phyloP scores from a whole-genome alignment of 106 monocot genomes.

The Platanthera guangdongensis region DNA sequence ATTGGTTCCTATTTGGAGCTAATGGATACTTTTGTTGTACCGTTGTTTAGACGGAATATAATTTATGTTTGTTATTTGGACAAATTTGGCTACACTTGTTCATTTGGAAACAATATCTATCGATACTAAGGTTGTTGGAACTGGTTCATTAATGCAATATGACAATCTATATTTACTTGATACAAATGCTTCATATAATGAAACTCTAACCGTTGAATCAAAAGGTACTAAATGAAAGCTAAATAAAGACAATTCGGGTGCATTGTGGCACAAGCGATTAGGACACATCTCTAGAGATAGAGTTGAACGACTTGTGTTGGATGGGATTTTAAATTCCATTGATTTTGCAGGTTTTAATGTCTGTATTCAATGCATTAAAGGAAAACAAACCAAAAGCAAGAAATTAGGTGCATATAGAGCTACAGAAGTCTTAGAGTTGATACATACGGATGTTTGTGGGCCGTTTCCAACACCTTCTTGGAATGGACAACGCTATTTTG shows the following conservation, averaged over 20 bases:
- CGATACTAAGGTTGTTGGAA: neutral
- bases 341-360: neutral
- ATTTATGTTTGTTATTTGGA: constrained; percentile 10
- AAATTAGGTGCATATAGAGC: too few relatives aligned
- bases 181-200: too few relatives aligned
- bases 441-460: neutral
- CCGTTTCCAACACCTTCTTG: too few relatives aligned
- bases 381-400: neutral
- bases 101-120: constrained; percentile 9
- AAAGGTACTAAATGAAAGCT: too few relatives aligned
- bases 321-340: neutral
- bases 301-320: neutral
- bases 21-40: constrained; percentile 2
- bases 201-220: too few relatives aligned
- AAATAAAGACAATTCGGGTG: too few relatives aligned
- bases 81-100: constrained; percentile 9
- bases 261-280: too few relatives aligned
- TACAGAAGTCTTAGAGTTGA: too few relatives aligned
- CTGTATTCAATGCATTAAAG: neutral
- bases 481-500: too few relatives aligned
- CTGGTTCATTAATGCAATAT: neutral
- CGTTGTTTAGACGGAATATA: constrained; percentile 11
- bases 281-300: neutral
- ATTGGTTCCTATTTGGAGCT: constrained; percentile 4
- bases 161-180: constrained; percentile 6